Evolutionary conservation across 805 yeast genomes (phyloP).

Genomic region (Wickerhamomyces hampshirensis): DNA sequence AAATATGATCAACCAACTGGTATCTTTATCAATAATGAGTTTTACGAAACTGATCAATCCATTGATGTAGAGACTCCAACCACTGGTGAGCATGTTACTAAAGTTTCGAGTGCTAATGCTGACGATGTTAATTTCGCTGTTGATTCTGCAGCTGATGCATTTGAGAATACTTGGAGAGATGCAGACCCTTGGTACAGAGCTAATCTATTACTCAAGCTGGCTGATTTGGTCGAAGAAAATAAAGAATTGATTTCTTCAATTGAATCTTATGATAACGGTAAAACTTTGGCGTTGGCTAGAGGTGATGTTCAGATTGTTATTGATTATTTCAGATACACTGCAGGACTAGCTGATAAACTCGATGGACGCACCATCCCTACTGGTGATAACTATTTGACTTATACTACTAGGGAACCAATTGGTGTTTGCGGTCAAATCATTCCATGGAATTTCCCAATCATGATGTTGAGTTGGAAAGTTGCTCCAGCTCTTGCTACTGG

Average conservation of each 20-base stretch:
- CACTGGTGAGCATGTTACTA: constrained; percentile 56
- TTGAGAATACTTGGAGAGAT: constrained; percentile 52
- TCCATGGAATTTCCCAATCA: constrained; percentile 67
- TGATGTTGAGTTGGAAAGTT: constrained; percentile 62
- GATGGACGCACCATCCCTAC: constrained; percentile 62
- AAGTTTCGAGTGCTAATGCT: constrained; percentile 52
- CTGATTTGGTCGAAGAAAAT: constrained; percentile 63
- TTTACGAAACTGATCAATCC: constrained; percentile 54
- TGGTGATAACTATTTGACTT: constrained; percentile 29
- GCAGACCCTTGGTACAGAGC: constrained; percentile 56
- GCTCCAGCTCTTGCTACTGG: constrained; percentile 67
- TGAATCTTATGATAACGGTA: constrained; percentile 77
- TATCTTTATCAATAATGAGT: constrained; percentile 82
- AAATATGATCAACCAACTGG: constrained; percentile 81
- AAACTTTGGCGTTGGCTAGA: constrained; percentile 58
- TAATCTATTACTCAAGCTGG: constrained; percentile 49
- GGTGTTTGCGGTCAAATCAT: constrained; percentile 62
- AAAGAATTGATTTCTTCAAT: constrained; percentile 60
- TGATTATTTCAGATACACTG: constrained; percentile 63
- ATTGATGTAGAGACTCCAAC: constrained; percentile 53
- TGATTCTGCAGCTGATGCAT: constrained; percentile 60
- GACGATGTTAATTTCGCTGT: constrained; percentile 71
- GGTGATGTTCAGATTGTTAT: constrained; percentile 66
- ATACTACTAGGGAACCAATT: constrained; percentile 32
- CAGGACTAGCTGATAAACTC: constrained; percentile 69